phyloP scores from a whole-genome alignment of 257 asterid genomes.

The Solanum boliviense region DNA sequence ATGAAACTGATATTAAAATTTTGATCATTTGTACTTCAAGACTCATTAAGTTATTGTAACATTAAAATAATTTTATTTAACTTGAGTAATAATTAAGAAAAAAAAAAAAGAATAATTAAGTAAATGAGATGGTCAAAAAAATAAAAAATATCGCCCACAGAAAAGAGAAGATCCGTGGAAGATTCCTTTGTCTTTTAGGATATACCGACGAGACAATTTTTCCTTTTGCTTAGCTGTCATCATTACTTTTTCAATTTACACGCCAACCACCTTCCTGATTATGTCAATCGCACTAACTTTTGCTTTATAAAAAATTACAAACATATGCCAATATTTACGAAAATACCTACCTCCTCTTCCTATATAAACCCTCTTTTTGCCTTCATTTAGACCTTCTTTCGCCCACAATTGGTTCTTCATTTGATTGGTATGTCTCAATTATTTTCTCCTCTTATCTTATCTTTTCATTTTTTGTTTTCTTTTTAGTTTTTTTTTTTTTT shows the following conservation, averaged over 20 bases:
- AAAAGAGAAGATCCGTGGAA: background rate
- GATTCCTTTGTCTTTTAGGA: background rate
- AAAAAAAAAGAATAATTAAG: background rate
- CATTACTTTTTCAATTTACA: background rate
- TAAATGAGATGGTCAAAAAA: background rate
- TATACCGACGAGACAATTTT: background rate
- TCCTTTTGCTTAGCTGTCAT: background rate
- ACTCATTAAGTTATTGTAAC: background rate
- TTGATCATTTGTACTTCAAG: too few relatives aligned
- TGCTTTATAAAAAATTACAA: background rate
- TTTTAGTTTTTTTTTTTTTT: background rate
- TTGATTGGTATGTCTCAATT: slow-evolving; percentile 15
- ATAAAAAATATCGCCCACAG: background rate
- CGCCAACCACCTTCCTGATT: background rate
- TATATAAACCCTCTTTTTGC: slow-evolving; percentile 30
- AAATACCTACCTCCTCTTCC: slow-evolving; percentile 9
- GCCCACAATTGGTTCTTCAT: background rate
- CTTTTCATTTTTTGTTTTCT: background rate
- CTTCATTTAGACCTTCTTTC: background rate
- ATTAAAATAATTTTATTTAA: background rate
- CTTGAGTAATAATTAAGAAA: background rate
- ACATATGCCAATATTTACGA: background rate
- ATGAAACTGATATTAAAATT: background rate
- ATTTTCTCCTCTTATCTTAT: background rate
- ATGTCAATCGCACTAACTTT: background rate